A percentile compares a stretch with the other conserved stretches of the same genome.
phyloP scores from a whole-genome alignment of 305 asterid genomes.

The Ilex paraguariensis region DNA sequence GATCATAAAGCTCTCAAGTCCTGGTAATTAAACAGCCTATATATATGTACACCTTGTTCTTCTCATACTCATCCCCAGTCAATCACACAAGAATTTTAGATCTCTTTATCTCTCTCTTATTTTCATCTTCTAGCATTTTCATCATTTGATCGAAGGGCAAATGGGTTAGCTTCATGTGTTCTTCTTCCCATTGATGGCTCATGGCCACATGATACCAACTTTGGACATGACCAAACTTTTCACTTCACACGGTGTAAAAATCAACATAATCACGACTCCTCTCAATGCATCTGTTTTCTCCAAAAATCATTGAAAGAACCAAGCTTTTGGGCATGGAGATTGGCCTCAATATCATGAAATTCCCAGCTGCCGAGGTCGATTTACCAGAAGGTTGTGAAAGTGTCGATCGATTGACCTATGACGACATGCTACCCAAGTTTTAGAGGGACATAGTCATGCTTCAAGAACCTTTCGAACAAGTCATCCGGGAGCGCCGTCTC shows the following conservation, averaged over 20 bases:
- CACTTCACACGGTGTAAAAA: conserved; percentile 17
- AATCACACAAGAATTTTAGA: too few species aligned
- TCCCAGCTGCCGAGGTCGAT: conserved; percentile 10
- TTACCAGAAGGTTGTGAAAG: conserved; percentile 12
- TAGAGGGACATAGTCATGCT: conserved; percentile 13
- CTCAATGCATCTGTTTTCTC: conserved; percentile 12
- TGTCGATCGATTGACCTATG: not conserved
- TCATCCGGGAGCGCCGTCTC: conserved; percentile 15
- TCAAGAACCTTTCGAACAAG: conserved; percentile 11
- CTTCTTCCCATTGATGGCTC: conserved; percentile 18
- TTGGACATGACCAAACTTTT: conserved; percentile 25
- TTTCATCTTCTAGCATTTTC: too few species aligned
- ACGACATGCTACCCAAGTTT: not conserved
- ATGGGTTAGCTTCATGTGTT: too few species aligned
- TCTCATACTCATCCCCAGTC: too few species aligned
- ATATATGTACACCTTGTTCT: too few species aligned
- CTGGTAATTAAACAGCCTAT: too few species aligned
- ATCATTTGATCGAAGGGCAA: too few species aligned
- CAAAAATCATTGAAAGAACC: conserved; percentile 12
- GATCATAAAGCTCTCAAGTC: too few species aligned
- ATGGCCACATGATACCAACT: conserved; percentile 28
- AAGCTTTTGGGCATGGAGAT: conserved; percentile 17
- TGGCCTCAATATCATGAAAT: conserved; percentile 4
- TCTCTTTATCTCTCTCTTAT: too few species aligned
- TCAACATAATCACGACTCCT: conserved; percentile 19